Conservation (phyloP, 768 basidiomycete species). For the Leccinum uliginosum region DNA sequence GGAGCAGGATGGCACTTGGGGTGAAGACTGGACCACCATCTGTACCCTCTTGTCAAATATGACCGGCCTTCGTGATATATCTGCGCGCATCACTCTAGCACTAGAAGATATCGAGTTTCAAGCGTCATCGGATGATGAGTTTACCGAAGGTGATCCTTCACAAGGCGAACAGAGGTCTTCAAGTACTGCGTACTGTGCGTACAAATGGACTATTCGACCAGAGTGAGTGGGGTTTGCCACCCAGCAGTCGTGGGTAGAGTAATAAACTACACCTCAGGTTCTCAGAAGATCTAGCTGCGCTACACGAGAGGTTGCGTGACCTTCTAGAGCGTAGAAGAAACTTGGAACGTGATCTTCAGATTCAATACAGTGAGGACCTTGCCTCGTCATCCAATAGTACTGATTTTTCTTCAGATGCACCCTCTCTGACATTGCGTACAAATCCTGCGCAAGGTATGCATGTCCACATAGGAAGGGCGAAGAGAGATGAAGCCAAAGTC, state of each 20-base stretch:
- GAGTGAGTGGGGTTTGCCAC: slow-evolving; percentile 39
- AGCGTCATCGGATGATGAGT: slow-evolving; percentile 16
- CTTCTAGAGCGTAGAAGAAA: slow-evolving; percentile 43
- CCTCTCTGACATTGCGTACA: slow-evolving; percentile 69
- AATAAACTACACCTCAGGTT: slow-evolving; percentile 40
- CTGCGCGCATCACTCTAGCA: slow-evolving; percentile 50
- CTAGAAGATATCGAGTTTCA: slow-evolving; percentile 32
- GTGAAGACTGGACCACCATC: slow-evolving; percentile 53
- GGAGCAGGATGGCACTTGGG: slow-evolving; percentile 19
- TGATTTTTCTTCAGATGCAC: slow-evolving; percentile 45
- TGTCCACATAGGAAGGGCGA: slow-evolving; percentile 63
- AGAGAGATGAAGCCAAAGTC: slow-evolving; percentile 53
- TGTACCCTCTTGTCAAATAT: slow-evolving; percentile 52
- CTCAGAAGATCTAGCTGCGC: slow-evolving; percentile 45
- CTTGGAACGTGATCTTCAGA: slow-evolving; percentile 54
- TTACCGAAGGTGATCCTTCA: slow-evolving; percentile 21
- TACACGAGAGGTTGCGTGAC: slow-evolving; percentile 47
- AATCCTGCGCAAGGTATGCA: slow-evolving; percentile 69
- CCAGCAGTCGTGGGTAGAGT: neutral
- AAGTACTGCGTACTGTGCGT: slow-evolving; percentile 27
- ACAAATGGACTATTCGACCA: slow-evolving; percentile 61
- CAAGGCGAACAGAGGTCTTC: slow-evolving; percentile 10
- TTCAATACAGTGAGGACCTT: slow-evolving; percentile 44
- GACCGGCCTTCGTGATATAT: slow-evolving; percentile 47
- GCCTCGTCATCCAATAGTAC: neutral